phyloP scores from a whole-genome alignment of 208 protist genomes.

The Trypanosoma brucei region DNA sequence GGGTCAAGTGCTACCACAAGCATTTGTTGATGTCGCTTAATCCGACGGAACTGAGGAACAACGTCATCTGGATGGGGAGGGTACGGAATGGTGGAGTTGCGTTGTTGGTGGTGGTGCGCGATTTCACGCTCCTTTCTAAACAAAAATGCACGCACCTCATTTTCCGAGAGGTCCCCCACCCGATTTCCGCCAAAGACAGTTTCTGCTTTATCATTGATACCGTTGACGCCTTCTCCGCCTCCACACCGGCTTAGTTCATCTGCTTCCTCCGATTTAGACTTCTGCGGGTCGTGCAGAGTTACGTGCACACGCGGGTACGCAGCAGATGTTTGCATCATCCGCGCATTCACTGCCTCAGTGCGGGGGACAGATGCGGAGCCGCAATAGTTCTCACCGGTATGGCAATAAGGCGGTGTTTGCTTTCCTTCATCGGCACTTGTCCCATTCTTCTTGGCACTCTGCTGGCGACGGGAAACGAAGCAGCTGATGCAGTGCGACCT shows the following conservation, averaged over 20 bases:
- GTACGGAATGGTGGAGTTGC: slow-evolving; percentile 59
- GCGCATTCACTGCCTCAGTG: neutral
- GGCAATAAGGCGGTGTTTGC: neutral
- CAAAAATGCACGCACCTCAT: slow-evolving; percentile 63
- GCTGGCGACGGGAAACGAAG: slow-evolving; percentile 1
- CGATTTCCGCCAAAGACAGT: neutral
- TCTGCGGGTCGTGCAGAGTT: neutral
- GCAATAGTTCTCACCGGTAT: neutral
- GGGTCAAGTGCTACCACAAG: slow-evolving; percentile 37
- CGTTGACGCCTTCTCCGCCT: neutral
- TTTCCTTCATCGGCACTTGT: neutral
- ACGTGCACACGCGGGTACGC: slow-evolving; percentile 1
- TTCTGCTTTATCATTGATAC: slow-evolving; percentile 1
- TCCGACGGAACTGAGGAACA: slow-evolving; percentile 58
- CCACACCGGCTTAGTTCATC: too few species aligned
- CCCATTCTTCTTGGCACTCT: neutral
- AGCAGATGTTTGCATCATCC: neutral
- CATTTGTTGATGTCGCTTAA: slow-evolving; percentile 57
- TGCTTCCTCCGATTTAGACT: too few species aligned
- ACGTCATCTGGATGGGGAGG: slow-evolving; percentile 58
- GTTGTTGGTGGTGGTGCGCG: slow-evolving; percentile 26
- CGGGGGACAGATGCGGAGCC: neutral
- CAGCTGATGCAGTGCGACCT: neutral
- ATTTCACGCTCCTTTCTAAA: slow-evolving; percentile 49
- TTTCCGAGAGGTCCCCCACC: neutral